Base-by-base conservation (phyloP, 306 rosid species). In the Dryas alaskensis region DNA sequence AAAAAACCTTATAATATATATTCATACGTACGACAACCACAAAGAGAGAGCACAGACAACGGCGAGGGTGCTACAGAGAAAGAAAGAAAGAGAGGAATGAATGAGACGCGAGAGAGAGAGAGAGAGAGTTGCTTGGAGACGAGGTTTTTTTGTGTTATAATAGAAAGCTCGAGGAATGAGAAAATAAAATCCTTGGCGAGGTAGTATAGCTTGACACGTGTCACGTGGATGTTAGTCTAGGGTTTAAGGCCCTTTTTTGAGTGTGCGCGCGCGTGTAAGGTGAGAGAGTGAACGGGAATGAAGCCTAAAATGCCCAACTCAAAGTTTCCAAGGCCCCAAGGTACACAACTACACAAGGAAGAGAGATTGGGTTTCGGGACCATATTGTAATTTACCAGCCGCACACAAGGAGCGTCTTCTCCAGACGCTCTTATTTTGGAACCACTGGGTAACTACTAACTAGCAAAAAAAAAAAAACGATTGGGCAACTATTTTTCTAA, bases 141-240 rank as follows among this genome's bases (percentile, higher is more conserved):
- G 54, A 58, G 77, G 67, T 39, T 67, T 12, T 40, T 53, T 8
- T 31, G 45, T 46, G 55, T 57, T 76, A 53, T 59, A 73, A 67
- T 22, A 65, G 42, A 66, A 47, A 49, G 53, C 8, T 31, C 37
- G 22, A 31, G 3, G 37, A 31, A 31, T 31, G 59, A 4, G 49
- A 31, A 52, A 61, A 81, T 59, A 68, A 46, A 83, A 69, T 48
- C 68, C 63, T 10, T 31, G n/a, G 52, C 39, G 51, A 70, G 72
- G 76, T 51, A 4, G 67, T 17, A 58, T 73, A 44, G 51, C 0
- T 8, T 49, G 84, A 87, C 91, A 87, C 91, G 91, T 82, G 91
- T 73, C 79, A 12, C 1, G 0, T 17, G 6, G 60, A 53, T 63
- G 68, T 61, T 22, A 17, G 58, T 47, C 84, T 83, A 87, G 90